phyloP scores from a whole-genome alignment of 2,329 filamentous ascomycete species.

The Aureobasidium sp. region DNA sequence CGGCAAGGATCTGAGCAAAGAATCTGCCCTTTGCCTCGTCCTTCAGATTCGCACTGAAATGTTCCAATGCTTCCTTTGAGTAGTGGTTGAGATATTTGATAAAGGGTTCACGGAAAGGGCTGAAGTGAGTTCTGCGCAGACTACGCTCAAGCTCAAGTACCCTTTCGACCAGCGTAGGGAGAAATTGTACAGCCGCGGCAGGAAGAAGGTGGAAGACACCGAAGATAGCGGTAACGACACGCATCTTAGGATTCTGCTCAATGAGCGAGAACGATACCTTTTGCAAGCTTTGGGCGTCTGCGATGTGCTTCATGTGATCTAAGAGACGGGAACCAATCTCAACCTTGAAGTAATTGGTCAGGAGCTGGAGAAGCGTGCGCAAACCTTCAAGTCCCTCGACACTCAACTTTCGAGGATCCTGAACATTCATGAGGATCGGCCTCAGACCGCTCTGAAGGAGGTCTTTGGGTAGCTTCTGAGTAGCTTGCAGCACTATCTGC shows the following conservation, averaged over 20 bases:
- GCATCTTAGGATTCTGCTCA: constrained; percentile 88
- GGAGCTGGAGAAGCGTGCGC: constrained; percentile 76
- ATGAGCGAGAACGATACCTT: constrained; percentile 91
- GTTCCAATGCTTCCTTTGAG: constrained; percentile 75
- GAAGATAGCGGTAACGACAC: constrained; percentile 88
- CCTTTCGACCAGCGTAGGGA: constrained; percentile 80
- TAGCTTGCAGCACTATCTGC: constrained; percentile 78
- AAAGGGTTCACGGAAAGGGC: constrained; percentile 82
- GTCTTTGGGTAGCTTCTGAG: constrained; percentile 89
- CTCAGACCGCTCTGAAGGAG: constrained; percentile 87
- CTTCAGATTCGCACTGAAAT: constrained; percentile 71
- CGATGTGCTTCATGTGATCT: constrained; percentile 87
- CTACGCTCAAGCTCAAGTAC: constrained; percentile 84
- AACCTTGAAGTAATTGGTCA: constrained; percentile 98
- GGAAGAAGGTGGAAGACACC: constrained; percentile 97
- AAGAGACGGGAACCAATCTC: constrained; percentile 91
- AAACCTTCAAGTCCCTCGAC: constrained; percentile 87
- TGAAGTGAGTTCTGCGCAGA: constrained; percentile 78
- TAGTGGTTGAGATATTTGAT: constrained; percentile 94
- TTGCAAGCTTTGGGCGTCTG: constrained; percentile 71
- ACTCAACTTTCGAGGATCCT: constrained; percentile 84
- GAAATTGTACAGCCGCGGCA: constrained; percentile 80
- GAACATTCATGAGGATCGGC: constrained; percentile 92
- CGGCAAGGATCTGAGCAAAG: constrained; percentile 75
- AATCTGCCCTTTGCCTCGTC: constrained; percentile 86